phyloP scores from a whole-genome alignment of 257 asterid genomes.

The Coffea canephora region DNA sequence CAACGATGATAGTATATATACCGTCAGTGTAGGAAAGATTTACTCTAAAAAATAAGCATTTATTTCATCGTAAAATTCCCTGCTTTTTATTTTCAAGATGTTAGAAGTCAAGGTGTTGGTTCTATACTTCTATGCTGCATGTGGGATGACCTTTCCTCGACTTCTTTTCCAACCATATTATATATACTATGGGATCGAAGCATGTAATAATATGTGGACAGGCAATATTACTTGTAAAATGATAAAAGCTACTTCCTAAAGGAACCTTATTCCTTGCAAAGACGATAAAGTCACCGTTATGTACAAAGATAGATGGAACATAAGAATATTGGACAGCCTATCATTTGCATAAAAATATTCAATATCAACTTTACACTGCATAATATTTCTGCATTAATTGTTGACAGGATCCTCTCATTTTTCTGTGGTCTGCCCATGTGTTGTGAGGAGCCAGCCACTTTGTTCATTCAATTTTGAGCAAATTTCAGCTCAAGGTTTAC shows the following conservation, averaged over 20 bases:
- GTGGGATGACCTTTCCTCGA: constrained; percentile 8
- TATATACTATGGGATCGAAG: neutral
- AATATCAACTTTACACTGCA: neutral
- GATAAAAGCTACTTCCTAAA: neutral
- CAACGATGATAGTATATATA: too few species aligned
- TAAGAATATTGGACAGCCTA: constrained; percentile 14
- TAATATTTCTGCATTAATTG: neutral
- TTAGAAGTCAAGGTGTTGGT: neutral
- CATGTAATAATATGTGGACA: constrained; percentile 5
- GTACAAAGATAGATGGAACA: neutral
- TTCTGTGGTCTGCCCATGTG: neutral
- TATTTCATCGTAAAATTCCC: neutral
- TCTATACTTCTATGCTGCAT: neutral
- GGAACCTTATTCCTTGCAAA: constrained; percentile 16
- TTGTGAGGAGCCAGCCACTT: neutral
- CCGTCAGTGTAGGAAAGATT: too few species aligned
- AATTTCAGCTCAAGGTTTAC: neutral
- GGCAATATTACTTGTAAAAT: neutral
- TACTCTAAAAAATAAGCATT: too few species aligned
- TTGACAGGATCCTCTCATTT: constrained; percentile 3
- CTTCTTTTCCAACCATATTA: constrained; percentile 1
- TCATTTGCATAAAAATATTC: neutral
- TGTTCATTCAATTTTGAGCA: neutral
- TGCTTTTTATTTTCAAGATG: neutral
- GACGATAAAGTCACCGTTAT: constrained; percentile 4